phyloP scores from a whole-genome alignment of 208 protist genomes.

The Spironucleus salmonicida region DNA sequence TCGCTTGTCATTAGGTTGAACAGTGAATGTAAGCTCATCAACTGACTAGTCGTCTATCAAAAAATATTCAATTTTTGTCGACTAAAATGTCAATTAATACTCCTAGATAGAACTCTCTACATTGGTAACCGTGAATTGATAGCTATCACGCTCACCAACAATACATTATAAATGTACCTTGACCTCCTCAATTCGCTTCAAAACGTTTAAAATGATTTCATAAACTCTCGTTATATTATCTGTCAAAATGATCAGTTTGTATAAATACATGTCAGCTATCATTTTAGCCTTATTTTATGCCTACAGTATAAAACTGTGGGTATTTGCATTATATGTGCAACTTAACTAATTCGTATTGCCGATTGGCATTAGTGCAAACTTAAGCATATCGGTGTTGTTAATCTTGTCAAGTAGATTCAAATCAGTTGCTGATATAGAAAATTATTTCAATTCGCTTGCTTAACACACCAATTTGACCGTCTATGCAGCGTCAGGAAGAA shows the following conservation, averaged over 20 bases:
- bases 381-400: not conserved
- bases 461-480: not conserved
- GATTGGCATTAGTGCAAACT: not conserved
- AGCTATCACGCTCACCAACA: not conserved
- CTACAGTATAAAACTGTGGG: not conserved
- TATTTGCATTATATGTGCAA: not conserved
- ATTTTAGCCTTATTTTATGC: not conserved
- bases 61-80: not conserved
- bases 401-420: not conserved
- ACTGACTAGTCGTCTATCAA: not conserved
- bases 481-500: not conserved
- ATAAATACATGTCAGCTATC: not conserved
- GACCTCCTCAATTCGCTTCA: not conserved
- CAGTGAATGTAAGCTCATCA: not conserved
- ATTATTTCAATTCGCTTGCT: not conserved
- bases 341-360: no score
- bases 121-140: not conserved
- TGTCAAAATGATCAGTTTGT: not conserved
- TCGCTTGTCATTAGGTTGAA: not conserved
- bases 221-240: not conserved
- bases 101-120: not conserved
- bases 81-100: not conserved
- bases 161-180: not conserved
- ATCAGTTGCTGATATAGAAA: not conserved
- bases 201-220: not conserved